Evolutionary conservation across 1,139 yeast genomes (phyloP).

Genomic region (Pichia norvegensis): DNA sequence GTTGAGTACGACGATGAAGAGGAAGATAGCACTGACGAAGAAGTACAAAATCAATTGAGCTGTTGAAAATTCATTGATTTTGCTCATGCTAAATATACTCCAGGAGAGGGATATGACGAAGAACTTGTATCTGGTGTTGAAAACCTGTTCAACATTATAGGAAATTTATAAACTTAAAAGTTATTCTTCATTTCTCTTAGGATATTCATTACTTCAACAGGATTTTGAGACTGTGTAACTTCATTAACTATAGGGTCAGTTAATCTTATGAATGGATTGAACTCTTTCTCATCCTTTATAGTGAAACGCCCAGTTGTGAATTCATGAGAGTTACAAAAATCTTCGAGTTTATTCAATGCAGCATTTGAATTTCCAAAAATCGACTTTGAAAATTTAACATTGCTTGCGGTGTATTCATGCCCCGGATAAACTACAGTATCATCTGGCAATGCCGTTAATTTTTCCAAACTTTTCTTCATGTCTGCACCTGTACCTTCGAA

Average conservation of each 20-base stretch:
- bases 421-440: conserved; percentile 82
- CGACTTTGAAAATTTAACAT: conserved; percentile 65
- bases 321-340: conserved; percentile 49
- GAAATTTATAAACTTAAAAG: conserved; percentile 17
- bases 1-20: conserved; percentile 28
- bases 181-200: conserved; percentile 46
- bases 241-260: conserved; percentile 37
- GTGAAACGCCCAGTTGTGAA: conserved; percentile 80
- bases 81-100: conserved; percentile 69
- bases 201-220: conserved; percentile 36
- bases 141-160: conserved; percentile 36
- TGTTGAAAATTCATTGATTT: conserved; percentile 71
- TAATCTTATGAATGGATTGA: conserved; percentile 86
- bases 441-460: conserved; percentile 51
- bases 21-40: conserved; percentile 25
- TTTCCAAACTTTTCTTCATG: conserved; percentile 66
- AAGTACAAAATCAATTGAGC: conserved; percentile 33
- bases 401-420: conserved; percentile 86
- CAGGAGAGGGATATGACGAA: conserved; percentile 65
- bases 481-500: conserved; percentile 83
- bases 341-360: conserved; percentile 49
- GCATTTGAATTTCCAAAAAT: conserved; percentile 43
- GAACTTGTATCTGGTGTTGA: conserved; percentile 62
- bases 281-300: conserved; percentile 68
- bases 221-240: conserved; percentile 34